Evolutionary conservation across 345 rosid species (phyloP), one percentile per base, ranked within the genome.

Genomic region (Bruguiera gymnorhiza): DNA sequence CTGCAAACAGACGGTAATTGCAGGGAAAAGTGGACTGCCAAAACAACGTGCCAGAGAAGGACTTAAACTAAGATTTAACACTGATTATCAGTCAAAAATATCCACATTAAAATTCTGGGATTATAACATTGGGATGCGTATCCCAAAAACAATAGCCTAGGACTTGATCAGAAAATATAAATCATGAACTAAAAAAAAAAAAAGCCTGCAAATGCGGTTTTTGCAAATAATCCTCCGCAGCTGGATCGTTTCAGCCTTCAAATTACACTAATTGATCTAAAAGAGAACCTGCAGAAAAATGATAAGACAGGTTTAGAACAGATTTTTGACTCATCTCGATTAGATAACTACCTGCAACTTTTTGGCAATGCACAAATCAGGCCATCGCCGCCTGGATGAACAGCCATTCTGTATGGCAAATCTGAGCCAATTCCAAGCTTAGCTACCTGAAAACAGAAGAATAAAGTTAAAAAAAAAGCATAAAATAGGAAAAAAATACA

Each of bases 321-420:
- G 7, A 32, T 32, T 32, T 32, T 32, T 32, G 6, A 32, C 34
- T 8, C 8, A 55, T 9, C 8, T 20, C 36, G 3, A 53, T 11
- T 63, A 68, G 66, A 37, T 8, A 59, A 70, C 54, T 66, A 90
- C 99, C 83, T 85, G 89, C 99, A 92, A 67, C 86, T 70, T 37
- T 86, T 82, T 16, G 92, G 85, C 66, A 89, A 58, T 36, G 92
- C 98, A 66, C 88, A 92, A n/a, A 95, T 60, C 29, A 90, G 69
- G 54, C 98, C 98, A 65, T 78, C 91, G 69, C 87, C 92, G 7
- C 79, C 82, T 26, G 96, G 92, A 72, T 89, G 97, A 78, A 92
- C 88, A 59, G 84, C 85, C 90, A 90, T 86, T 64, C 97, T 83
- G 55, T 95, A 95, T 70, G 99, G 99, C 70, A 87, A 79, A 72